Base-by-base conservation (phyloP, 306 rosid species). In the Bauhinia variegata region DNA sequence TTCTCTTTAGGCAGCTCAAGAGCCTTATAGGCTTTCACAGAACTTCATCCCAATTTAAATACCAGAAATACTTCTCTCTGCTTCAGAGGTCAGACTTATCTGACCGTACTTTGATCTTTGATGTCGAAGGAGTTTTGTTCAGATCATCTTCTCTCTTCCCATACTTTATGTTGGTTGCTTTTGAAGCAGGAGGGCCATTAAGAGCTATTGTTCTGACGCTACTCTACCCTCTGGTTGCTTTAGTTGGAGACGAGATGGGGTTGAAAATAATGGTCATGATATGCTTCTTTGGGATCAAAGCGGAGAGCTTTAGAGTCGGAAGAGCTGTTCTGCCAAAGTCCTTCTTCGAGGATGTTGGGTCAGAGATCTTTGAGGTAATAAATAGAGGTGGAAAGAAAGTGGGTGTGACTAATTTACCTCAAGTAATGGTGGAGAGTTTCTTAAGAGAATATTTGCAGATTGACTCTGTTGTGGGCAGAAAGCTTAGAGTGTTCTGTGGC, bases 101-200 rank as follows among this genome's bases (percentile, higher is more conserved):
- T 11, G 77, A 73, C 51, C 76, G 77, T 13, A 80, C 89, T 33
- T 11, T 86, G 46, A 46, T 92, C 52, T 92, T 92, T 67, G 79
- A 84, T 52, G 85, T 92, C 1, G 98, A 92, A 71, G 87, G 75
- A 31, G 71, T 84, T 33, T 50, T 92, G 28, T 56, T 92, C 16
- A 89, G 65, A 65, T 83, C 93, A 18, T 48, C 82, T 23, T 86
- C 79, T 68, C 7, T 78, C 38, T 89, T 89, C 60, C 80, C 92
- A 4, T 89, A 89, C 69, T 92, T 92, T 86, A 87, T 89, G 96
- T 86, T 92, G 6, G 96, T 87, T 41, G 96, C 98, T 2, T 89
- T 92, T 39, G 98, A 92, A 74, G 91, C 89, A 1, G 95, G 96
- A 23, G 81, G 88, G 13, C 43, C 79, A 0, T 2, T 89, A 3